Evolutionary conservation across 164 flowering plant genomes (phyloP), one percentile per base, ranked within the genome.

Genomic region (Annona cherimola): DNA sequence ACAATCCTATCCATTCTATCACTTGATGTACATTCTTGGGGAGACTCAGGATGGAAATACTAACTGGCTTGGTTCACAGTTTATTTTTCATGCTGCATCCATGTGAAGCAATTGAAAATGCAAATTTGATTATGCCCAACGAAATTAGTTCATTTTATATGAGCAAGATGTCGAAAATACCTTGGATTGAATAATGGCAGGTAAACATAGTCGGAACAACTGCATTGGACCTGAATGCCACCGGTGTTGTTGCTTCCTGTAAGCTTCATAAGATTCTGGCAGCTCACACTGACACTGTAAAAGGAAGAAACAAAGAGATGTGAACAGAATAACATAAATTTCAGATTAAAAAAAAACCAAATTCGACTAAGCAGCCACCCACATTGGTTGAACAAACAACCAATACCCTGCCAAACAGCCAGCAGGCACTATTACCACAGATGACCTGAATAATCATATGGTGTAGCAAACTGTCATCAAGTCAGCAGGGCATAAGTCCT

Each of bases 181-280:
- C 98, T 95, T 95, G 26, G 99, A 74, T 66, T 76, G 76, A 50
- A 90, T 84, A 41, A 92, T 79, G 67, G 68, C 93, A 7, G 95
- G 99, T 81, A 95, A 82, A 74, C 98, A 93, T 4, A 95, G 92
- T 14, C 98, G 93, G 77, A 95, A 95, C 82, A 95, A 71, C 79
- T 95, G 99, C 99, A 95, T 95, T 2, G 99, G 99, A 14, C 99
- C 99, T 6, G 99, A 95, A 80, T 95, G 99, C 99, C 99, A 95
- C 69, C 99, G 80, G 75, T 95, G 98, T 72, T 95, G 99, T 79
- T 95, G 99, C 75, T 95, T 95, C 72, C 99, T 72, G 71, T 95
- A 95, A 65, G 98, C 98, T 81, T 95, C 99, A 75, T 91, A 95
- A 18, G 99, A 95, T 81, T 95, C 99, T 0, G 99, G 99, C 54